Base-by-base conservation (phyloP, 768 basidiomycete genomes). In the Crepidotus variabilis region DNA sequence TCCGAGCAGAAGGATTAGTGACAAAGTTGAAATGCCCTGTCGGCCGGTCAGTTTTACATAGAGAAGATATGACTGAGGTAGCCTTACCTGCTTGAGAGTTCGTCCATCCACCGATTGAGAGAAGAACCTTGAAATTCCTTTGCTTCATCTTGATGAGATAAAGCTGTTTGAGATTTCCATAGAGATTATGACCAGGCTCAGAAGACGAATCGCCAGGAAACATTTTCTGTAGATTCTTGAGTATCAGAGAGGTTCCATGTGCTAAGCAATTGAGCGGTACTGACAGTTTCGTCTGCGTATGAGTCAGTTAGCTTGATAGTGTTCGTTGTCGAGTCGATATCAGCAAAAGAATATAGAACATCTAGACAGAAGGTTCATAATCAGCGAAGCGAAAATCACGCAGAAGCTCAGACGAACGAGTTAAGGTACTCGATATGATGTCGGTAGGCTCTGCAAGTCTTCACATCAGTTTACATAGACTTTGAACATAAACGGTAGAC, bases 111-210 rank as follows among this genome's bases (percentile, higher is more conserved):
- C 79, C 79, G n/a, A 81, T 69, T 0, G 78, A 80, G 11, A 81
- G 69, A 18, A 79, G 66, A 21, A 80, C 78, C 59, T 81, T 80
- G 49, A 81, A 63, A 56, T 79, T 77, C 64, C 86, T 75, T 61
- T 85, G 75, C 47, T 79, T 67, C 36, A 87, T 65, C 68, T 89
- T 89, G 57, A 87, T 62, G 46, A 87, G 74, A 64, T 72, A 73
- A 32, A 88, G 77, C 66, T 92, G 91, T 72, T 92, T 92, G 63
- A 94, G 70, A 67, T 84, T 85, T 0, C 90, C 90, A 60, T 91
- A 94, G 6, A 92, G 71, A 62, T 92, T 92, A 67, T 85, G 90
- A n/a, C 90, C 91, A 1, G 74, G 59, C n/a, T 91, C 89, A 61
- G 75, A 73, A 90, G 87, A 91, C 10, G 83, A 83, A 63, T 92